phyloP scores from a whole-genome alignment of 768 basidiomycete species.

The Kwoniella sp. region DNA sequence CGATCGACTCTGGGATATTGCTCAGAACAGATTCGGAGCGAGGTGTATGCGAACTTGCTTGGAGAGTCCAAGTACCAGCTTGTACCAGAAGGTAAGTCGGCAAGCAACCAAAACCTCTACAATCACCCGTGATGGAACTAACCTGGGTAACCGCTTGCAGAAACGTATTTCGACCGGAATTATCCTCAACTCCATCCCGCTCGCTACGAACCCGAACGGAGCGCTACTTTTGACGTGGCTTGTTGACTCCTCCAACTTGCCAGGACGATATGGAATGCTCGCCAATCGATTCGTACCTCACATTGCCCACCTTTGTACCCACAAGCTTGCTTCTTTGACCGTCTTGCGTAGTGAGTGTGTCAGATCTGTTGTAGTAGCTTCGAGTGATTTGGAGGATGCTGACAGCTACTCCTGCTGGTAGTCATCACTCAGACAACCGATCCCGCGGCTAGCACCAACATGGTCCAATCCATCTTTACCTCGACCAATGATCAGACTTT shows the following conservation, averaged over 20 bases:
- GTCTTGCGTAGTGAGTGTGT: conserved; percentile 71
- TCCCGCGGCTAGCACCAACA: conserved; percentile 78
- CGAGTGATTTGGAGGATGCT: neutral
- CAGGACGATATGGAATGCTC: conserved; percentile 89
- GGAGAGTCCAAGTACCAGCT: conserved; percentile 80
- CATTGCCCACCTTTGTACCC: conserved; percentile 92
- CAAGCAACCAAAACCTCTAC: too few species aligned
- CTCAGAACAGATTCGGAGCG: conserved; percentile 95
- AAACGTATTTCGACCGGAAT: conserved; percentile 92
- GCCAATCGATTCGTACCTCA: conserved; percentile 97
- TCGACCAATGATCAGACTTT: conserved; percentile 86
- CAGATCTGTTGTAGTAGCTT: neutral
- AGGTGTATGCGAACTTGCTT: conserved; percentile 96
- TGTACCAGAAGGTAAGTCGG: conserved; percentile 71
- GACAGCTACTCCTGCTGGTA: conserved; percentile 8
- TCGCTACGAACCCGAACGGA: conserved; percentile 97
- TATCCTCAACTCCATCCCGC: conserved; percentile 93
- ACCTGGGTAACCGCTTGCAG: conserved; percentile 37
- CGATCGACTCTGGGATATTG: conserved; percentile 96
- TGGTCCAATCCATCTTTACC: conserved; percentile 87
- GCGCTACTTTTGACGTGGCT: conserved; percentile 95
- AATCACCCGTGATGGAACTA: too few species aligned
- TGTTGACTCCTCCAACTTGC: conserved; percentile 89
- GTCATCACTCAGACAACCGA: conserved; percentile 95
- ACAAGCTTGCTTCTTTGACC: conserved; percentile 93